These are phyloP conservation scores for Setaria italica DNA, from an alignment of 202 grass and related monocot species.

Conservation along the genomic window DNA sequence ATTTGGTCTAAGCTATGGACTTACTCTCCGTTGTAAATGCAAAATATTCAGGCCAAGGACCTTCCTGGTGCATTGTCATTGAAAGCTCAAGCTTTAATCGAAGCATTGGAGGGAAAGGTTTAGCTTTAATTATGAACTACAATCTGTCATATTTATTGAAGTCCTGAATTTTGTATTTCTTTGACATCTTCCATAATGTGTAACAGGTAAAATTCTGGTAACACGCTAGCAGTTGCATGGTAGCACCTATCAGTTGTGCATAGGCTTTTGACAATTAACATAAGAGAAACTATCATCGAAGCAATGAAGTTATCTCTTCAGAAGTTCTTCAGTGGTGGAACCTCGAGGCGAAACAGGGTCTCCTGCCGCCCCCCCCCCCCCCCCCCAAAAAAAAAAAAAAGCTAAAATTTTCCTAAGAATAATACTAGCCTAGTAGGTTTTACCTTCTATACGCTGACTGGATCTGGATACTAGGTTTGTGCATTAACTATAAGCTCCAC, in stretches of 20 bases:
- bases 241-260: conserved; percentile 13
- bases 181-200: conserved; percentile 9
- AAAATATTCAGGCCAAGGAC: conserved; percentile 69
- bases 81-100: conserved; percentile 75
- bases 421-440: neutral
- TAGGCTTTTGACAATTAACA: conserved; percentile 7
- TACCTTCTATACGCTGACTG: neutral
- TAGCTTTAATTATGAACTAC: conserved; percentile 43
- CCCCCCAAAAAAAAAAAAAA: neutral
- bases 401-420: conserved; percentile 23
- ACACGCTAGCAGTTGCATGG: neutral
- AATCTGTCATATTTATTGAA: conserved; percentile 25
- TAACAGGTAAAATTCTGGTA: conserved; percentile 25
- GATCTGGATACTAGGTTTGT: conserved; percentile 6
- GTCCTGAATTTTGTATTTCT: conserved; percentile 24
- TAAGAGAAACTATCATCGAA: conserved; percentile 8
- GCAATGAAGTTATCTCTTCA: conserved; percentile 23
- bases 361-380: neutral
- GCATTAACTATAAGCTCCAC: neutral
- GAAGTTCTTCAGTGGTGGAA: conserved; percentile 4
- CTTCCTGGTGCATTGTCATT: conserved; percentile 68
- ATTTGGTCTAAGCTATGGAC: conserved; percentile 39
- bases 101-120: conserved; percentile 95
- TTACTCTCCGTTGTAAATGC: conserved; percentile 36
- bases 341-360: neutral